Conservation (phyloP, 139 green algal genomes). For the Chlamydomonas sp. region DNA sequence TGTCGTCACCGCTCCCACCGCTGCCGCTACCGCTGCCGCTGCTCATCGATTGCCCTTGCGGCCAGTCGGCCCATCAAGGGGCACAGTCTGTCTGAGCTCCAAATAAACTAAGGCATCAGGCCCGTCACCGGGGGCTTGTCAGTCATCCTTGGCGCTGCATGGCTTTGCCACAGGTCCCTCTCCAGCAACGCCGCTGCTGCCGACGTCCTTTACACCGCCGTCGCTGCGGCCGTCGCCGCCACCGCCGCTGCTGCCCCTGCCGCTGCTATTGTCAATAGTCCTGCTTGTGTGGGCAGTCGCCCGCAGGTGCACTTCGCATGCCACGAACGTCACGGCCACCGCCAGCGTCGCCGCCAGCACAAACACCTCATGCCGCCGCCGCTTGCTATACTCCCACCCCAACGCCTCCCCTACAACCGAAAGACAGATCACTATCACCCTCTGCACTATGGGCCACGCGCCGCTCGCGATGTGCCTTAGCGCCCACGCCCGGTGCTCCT, state of each 20-base stretch:
- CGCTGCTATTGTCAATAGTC: neutral
- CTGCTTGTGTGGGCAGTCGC: neutral
- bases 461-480: neutral
- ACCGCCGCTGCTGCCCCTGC: neutral
- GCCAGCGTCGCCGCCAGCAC: neutral
- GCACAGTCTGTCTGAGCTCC: no score
- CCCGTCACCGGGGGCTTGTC: no score
- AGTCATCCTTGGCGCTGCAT: no score
- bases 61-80: no score
- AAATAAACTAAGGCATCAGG: no score
- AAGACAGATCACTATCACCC: neutral
- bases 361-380: neutral
- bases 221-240: neutral
- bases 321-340: no score
- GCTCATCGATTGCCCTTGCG: no score
- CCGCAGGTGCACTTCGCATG: no score
- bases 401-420: neutral
- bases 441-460: constrained; percentile 18
- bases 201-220: neutral
- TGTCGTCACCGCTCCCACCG: no score
- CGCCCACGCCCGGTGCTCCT: neutral
- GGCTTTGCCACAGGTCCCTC: no score
- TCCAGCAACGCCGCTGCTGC: neutral
- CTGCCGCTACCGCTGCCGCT: no score
- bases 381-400: neutral